A percentile compares a stretch with the other conserved stretches of the same genome.
phyloP scores from a whole-genome alignment of 2,329 filamentous ascomycete species.

The Phaeosphaeria sp. region DNA sequence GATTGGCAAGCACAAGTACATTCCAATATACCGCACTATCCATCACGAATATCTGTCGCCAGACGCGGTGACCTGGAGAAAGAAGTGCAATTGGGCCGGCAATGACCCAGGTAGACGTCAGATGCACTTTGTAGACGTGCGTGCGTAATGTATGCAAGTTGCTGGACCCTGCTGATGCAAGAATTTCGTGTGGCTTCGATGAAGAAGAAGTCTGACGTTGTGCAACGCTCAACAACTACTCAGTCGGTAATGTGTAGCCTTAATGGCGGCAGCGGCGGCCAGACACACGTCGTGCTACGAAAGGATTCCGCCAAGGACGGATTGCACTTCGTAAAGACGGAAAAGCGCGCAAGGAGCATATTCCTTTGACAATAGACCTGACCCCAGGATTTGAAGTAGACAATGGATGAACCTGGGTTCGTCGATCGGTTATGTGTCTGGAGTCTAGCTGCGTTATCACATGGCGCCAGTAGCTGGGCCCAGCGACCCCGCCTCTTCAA shows the following conservation, averaged over 20 bases:
- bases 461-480: constrained; percentile 12
- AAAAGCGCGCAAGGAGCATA: constrained; percentile 7
- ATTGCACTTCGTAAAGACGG: constrained; percentile 2
- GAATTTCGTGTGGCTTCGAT: background rate
- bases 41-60: background rate
- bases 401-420: constrained; percentile 33
- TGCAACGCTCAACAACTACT: constrained; percentile 6
- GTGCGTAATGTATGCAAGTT: constrained; percentile 3
- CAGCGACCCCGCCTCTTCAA: constrained; percentile 28
- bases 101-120: background rate
- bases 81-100: background rate
- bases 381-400: background rate
- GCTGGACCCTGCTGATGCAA: background rate
- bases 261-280: constrained; percentile 8
- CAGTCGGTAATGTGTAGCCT: background rate
- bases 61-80: background rate
- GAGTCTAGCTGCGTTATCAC: constrained; percentile 16
- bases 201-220: constrained; percentile 1
- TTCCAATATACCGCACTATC: background rate
- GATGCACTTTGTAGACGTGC: background rate
- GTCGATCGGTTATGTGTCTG: constrained; percentile 27
- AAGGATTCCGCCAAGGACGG: constrained; percentile 2
- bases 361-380: background rate
- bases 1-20: constrained; percentile 2
- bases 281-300: background rate